Evolutionary conservation across 2,329 filamentous ascomycete species (phyloP).

Genomic region (Biscogniauxia marginata): DNA sequence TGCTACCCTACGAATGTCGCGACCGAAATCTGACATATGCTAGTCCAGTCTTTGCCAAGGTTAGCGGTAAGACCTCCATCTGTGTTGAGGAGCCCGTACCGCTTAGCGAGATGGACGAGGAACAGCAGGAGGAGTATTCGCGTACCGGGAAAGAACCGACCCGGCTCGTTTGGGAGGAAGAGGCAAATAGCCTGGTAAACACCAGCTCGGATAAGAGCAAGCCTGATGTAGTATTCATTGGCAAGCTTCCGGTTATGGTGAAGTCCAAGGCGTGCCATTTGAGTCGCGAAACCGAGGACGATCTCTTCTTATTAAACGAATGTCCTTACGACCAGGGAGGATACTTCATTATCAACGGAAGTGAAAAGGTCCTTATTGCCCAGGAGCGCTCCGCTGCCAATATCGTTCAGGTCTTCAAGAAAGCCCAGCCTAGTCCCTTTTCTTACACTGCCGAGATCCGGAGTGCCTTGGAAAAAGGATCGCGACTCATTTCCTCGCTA

Average conservation of each 20-base stretch:
- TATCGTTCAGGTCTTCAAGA: constrained; percentile 99
- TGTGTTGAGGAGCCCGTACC: constrained; percentile 73
- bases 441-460: constrained; percentile 94
- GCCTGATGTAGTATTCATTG: constrained; percentile 80
- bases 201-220: constrained; percentile 55
- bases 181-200: constrained; percentile 52
- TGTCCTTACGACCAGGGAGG: constrained; percentile 98
- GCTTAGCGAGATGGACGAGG: constrained; percentile 66
- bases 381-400: constrained; percentile 97
- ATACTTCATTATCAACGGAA: constrained; percentile 99
- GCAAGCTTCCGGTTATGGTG: constrained; percentile 96
- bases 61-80: constrained; percentile 80
- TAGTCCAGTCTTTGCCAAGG: constrained; percentile 84
- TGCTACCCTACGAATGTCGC: constrained; percentile 92
- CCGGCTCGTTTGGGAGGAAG: constrained; percentile 60
- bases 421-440: constrained; percentile 86
- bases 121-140: constrained; percentile 55
- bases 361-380: constrained; percentile 96
- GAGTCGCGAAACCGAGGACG: constrained; percentile 77
- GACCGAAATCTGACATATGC: constrained; percentile 95
- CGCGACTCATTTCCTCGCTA: constrained; percentile 88
- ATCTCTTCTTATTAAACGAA: constrained; percentile 88
- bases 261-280: constrained; percentile 95
- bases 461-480: constrained; percentile 94
- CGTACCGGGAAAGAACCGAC: constrained; percentile 58